These are phyloP conservation scores for Lactarius evosmus DNA, from an alignment of 768 basidiomycete genomes.

Conservation along the genomic window DNA sequence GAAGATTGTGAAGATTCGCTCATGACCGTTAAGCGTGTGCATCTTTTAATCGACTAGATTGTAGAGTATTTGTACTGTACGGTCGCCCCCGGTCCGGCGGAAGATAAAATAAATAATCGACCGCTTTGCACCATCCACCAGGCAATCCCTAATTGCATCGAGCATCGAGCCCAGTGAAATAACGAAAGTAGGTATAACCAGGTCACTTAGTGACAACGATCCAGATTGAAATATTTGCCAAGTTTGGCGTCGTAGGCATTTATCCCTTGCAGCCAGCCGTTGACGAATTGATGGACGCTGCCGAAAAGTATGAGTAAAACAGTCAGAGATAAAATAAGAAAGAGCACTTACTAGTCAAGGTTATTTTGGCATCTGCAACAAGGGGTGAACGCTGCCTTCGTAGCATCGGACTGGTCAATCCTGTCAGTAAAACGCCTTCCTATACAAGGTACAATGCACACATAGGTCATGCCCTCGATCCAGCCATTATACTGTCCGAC, in stretches of 20 bases:
- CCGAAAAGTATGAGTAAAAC: background rate
- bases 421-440: background rate
- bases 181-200: background rate
- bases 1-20: constrained; percentile 36
- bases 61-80: background rate
- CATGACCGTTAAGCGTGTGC: constrained; percentile 25
- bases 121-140: background rate
- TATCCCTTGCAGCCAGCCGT: constrained; percentile 66
- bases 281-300: constrained; percentile 66
- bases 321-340: background rate
- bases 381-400: constrained; percentile 47
- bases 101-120: background rate
- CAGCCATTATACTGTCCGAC: constrained; percentile 81
- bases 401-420: constrained; percentile 46
- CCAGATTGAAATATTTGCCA: constrained; percentile 68
- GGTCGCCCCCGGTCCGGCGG: constrained; percentile 8
- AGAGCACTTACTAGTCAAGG: constrained; percentile 68
- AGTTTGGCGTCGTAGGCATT: constrained; percentile 50
- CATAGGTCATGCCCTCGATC: constrained; percentile 55
- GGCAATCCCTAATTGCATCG: background rate
- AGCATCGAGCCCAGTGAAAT: background rate
- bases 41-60: background rate
- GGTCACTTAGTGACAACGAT: constrained; percentile 32
- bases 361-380: constrained; percentile 81
- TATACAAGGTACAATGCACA: constrained; percentile 34